Conservation (phyloP, 306 rosid genomes). For the Urtica urens region DNA sequence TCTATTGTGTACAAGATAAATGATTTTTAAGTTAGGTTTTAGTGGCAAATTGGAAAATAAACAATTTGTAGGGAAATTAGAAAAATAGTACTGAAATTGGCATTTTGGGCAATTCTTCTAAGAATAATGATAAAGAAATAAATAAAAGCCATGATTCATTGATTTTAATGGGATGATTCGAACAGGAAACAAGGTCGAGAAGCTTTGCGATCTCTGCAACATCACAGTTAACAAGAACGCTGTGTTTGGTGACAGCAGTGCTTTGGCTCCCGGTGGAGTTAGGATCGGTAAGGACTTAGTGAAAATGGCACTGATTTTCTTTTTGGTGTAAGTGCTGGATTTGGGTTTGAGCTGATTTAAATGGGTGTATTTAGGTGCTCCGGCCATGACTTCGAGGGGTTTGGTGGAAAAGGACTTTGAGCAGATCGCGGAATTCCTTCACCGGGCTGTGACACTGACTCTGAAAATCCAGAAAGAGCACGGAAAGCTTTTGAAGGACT, state of each 20-base stretch:
- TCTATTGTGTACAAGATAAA: too few relatives aligned
- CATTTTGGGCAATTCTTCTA: too few relatives aligned
- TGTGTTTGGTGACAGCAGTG: slow-evolving; percentile 95
- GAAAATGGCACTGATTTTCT: too few relatives aligned
- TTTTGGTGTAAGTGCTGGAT: not conserved
- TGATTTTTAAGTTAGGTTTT: too few relatives aligned
- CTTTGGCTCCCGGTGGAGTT: slow-evolving; percentile 96
- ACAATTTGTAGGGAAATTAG: too few relatives aligned
- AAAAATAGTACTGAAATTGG: too few relatives aligned
- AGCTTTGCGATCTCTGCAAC: slow-evolving; percentile 79
- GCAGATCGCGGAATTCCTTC: slow-evolving; percentile 88
- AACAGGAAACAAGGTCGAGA: slow-evolving; percentile 96
- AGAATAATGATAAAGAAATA: too few relatives aligned
- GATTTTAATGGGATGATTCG: slow-evolving; percentile 7
- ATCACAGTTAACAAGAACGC: slow-evolving; percentile 96
- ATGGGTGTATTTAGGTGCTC: slow-evolving; percentile 46
- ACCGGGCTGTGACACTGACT: slow-evolving; percentile 69
- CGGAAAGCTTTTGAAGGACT: slow-evolving; percentile 89
- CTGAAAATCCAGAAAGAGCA: slow-evolving; percentile 59
- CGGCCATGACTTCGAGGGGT: slow-evolving; percentile 96
- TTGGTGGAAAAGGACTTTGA: slow-evolving; percentile 87
- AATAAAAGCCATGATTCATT: too few relatives aligned
- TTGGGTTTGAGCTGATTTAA: slow-evolving; percentile 9
- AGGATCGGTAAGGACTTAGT: slow-evolving; percentile 75
- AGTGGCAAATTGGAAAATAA: too few relatives aligned